Base-by-base conservation (phyloP, 139 green algal genomes). In the Chlorokybus atmophyticus region DNA sequence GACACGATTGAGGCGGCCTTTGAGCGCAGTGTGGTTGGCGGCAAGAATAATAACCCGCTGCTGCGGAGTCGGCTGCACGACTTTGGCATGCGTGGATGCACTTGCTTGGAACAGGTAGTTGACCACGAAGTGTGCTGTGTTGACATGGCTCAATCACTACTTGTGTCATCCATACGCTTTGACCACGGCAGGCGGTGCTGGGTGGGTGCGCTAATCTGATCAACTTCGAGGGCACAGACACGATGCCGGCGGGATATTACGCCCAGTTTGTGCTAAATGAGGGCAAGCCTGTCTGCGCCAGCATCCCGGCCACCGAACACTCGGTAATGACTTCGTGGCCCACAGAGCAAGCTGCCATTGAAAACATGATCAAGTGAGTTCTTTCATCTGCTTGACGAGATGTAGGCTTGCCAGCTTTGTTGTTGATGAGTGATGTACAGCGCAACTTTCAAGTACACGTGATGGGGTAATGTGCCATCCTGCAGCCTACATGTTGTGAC, bases 301-400 rank as follows among this genome's bases (percentile, higher is more conserved):
- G 68, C 72, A 87, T 94, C 26, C 85, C 85, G 5, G 85, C 86
- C 7, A 93, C 83, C 4, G 85, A 94, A 73, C 85, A 93, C 76
- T 82, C 64, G 25, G 86, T 94, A 6, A 94, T 94, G 86, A 94
- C 81, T 17, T 63, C 81, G 4, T 94, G 86, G 86, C 69, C 70
- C 5, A 78, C 68, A 17, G 86, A 94, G 74, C 31, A 48, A 19
- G 75, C 68, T 0, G 86, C 86, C 1, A 80, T 94, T 4, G 30
- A 74, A 31, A 93, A 92, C 74, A 93, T 94, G 86, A 87, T 94
- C 27, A 49, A 78, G 0, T 14, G 35, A 14, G 10, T 14, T 10
- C 10, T 10, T 10, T 44, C 35, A 14, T n/a, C n/a, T n/a, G n/a
- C n/a, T n/a, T n/a, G n/a, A n/a, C n/a, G n/a, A n/a, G n/a, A n/a